Percentiles rank a stretch among this genome's conserved stretches.
Conservation (phyloP, 805 yeast species). For the Tetrapisispora arboricola region DNA sequence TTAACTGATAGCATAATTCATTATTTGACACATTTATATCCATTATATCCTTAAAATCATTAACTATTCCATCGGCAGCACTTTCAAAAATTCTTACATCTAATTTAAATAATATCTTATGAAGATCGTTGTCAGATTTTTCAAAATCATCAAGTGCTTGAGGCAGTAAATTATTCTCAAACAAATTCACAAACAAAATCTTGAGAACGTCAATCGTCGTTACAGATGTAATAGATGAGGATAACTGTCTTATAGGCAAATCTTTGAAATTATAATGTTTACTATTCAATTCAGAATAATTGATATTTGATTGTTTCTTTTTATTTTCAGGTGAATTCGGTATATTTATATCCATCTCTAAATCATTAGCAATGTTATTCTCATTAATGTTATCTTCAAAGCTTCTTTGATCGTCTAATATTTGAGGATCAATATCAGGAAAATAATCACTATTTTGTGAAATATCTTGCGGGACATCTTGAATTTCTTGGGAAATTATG, state of each 20-base stretch:
- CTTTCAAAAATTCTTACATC: slow-evolving; percentile 20
- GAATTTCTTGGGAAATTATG: background rate
- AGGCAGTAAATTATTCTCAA: slow-evolving; percentile 17
- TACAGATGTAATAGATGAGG: slow-evolving; percentile 19
- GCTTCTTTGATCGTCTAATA: background rate
- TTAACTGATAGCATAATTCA: slow-evolving; percentile 19
- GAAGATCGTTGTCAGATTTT: slow-evolving; percentile 5
- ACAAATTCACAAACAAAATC: slow-evolving; percentile 12
- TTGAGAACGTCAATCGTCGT: slow-evolving; percentile 20
- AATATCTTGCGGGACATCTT: slow-evolving; percentile 10
- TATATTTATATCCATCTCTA: background rate
- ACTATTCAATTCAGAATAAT: background rate
- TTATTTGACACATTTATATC: slow-evolving; percentile 26
- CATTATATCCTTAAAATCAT: slow-evolving; percentile 22
- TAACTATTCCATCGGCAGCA: slow-evolving; percentile 10
- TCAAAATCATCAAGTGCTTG: slow-evolving; percentile 19
- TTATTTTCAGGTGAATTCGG: background rate
- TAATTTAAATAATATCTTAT: slow-evolving; percentile 18
- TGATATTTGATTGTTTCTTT: background rate
- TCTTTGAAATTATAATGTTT: slow-evolving; percentile 2
- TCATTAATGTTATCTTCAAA: background rate
- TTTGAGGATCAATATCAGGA: slow-evolving; percentile 1
- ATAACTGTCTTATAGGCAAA: slow-evolving; percentile 6
- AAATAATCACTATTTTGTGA: slow-evolving; percentile 6
- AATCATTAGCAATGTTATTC: background rate